Percentiles rank a stretch among this genome's conserved stretches.
phyloP scores from a whole-genome alignment of 345 rosid species.

The Hirschfeldia incana region DNA sequence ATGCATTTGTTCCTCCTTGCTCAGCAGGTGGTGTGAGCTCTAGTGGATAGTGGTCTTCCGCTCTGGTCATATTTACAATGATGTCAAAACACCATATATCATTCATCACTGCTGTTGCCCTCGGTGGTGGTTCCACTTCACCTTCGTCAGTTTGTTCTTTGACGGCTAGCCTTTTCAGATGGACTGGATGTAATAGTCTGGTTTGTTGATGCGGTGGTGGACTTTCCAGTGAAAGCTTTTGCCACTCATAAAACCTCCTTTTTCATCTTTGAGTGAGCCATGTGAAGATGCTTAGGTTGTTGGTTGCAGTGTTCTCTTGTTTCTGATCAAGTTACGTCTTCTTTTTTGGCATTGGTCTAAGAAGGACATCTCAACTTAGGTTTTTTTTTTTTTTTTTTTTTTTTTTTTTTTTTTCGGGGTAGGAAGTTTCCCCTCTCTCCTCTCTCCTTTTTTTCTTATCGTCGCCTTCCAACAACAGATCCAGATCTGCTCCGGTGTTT shows the following conservation, averaged over 20 bases:
- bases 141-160: background rate
- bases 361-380: background rate
- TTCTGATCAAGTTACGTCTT: no score
- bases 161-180: background rate
- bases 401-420: no score
- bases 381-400: no score
- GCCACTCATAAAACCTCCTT: background rate
- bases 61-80: background rate
- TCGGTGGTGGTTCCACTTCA: background rate
- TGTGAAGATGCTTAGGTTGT: background rate
- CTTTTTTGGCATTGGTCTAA: no score
- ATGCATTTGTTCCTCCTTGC: no score
- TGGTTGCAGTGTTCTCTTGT: background rate
- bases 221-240: background rate
- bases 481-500: no score
- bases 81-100: no score
- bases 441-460: no score
- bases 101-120: background rate
- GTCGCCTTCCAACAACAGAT: no score
- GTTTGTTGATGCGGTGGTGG: background rate
- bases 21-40: no score
- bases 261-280: background rate
- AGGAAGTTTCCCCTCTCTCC: no score
- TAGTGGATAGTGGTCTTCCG: background rate
- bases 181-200: background rate